Evolutionary conservation across 345 rosid genomes (phyloP).

Genomic region (Citrus medica): DNA sequence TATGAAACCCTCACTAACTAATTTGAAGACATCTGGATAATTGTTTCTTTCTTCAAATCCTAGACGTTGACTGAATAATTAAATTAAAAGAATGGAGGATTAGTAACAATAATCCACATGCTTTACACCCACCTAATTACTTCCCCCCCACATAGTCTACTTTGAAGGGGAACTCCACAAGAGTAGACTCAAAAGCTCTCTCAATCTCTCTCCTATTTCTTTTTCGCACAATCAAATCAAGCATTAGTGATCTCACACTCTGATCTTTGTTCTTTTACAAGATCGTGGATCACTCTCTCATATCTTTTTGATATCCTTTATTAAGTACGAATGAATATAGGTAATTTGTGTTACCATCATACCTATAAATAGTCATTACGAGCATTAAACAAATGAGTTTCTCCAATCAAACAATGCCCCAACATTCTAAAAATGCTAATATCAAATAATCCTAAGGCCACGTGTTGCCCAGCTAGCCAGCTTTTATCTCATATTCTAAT

Average conservation of each 20-base stretch:
- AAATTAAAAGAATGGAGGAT: neutral
- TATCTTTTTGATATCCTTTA: neutral
- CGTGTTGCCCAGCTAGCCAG: conserved; percentile 14
- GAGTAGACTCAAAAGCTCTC: neutral
- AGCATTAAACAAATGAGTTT: conserved; percentile 14
- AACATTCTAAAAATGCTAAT: conserved; percentile 36
- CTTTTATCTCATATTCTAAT: conserved; percentile 22
- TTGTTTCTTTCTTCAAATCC: neutral
- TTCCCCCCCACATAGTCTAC: neutral
- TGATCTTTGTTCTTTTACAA: conserved; percentile 4
- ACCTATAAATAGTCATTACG: conserved; percentile 31
- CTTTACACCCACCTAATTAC: neutral
- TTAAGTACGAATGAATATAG: conserved; percentile 8
- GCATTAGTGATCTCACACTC: neutral
- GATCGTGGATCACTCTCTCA: conserved; percentile 2
- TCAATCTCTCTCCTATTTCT: neutral
- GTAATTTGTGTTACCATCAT: conserved; percentile 20
- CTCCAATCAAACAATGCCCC: conserved; percentile 35
- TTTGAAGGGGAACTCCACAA: conserved; percentile 19
- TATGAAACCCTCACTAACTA: neutral
- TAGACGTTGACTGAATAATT: neutral
- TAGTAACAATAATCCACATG: neutral
- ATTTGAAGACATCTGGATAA: neutral
- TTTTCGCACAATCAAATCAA: conserved; percentile 16
- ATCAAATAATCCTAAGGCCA: conserved; percentile 28